Evolutionary conservation across 2,329 filamentous ascomycete genomes (phyloP).

Genomic region (Cercospora brassicicola): DNA sequence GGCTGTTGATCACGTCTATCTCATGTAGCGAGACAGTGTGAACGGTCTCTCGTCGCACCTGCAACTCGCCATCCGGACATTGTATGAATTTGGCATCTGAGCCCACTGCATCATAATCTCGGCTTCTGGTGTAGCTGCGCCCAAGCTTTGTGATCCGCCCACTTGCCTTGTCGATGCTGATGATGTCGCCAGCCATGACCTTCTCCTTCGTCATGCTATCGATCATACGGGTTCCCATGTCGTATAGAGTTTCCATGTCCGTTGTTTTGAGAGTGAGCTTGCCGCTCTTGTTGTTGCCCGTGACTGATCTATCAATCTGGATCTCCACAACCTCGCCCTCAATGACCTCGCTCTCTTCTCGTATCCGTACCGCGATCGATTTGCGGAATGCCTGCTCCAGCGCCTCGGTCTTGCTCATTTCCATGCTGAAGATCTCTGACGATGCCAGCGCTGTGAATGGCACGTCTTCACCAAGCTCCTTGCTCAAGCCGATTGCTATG

Average conservation of each 20-base stretch:
- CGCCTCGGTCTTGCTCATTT: constrained; percentile 99
- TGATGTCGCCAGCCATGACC: constrained; percentile 97
- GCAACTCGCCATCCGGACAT: constrained; percentile 94
- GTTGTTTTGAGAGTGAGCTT: constrained; percentile 99
- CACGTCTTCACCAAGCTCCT: constrained; percentile 85
- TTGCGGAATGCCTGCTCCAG: constrained; percentile 98
- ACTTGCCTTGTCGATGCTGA: constrained; percentile 97
- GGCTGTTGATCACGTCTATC: constrained; percentile 98
- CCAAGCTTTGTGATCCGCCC: constrained; percentile 98
- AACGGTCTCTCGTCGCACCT: constrained; percentile 94
- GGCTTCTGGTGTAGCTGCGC: constrained; percentile 87
- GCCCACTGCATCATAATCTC: constrained; percentile 99
- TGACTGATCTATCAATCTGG: constrained; percentile 95
- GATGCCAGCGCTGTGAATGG: constrained; percentile 95
- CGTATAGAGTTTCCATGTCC: constrained; percentile 99
- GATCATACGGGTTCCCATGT: constrained; percentile 99
- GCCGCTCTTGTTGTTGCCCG: constrained; percentile 92
- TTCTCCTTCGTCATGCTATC: constrained; percentile 99
- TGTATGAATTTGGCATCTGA: constrained; percentile 97
- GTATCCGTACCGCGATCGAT: constrained; percentile 96
- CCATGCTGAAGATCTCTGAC: constrained; percentile 96
- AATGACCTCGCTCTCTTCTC: constrained; percentile 98
- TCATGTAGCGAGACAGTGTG: constrained; percentile 97
- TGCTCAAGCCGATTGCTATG: constrained; percentile 98
- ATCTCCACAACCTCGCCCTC: constrained; percentile 99